Evolutionary conservation across 2,329 filamentous ascomycete genomes (phyloP), one percentile per base, ranked within the genome.

Genomic region (Colletotrichum sp.): DNA sequence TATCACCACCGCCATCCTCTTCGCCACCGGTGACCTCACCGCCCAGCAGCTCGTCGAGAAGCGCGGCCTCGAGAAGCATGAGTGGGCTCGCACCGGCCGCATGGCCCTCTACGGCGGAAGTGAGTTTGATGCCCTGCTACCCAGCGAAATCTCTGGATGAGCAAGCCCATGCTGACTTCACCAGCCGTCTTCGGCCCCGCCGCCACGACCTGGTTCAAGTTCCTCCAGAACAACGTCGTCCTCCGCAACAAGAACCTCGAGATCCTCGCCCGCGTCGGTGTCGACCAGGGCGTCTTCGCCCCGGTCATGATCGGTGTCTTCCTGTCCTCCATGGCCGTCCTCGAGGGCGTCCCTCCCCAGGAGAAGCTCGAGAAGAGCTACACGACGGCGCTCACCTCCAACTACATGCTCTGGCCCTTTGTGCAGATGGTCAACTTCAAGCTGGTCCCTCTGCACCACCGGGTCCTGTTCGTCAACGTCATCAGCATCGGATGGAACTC

Each of bases 21-120:
- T 99, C 84, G 96, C 94, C 74, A 95, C 96, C 16, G 97, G 97
- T 81, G 97, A 99, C 87, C 89, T 94, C 76, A 93, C 98, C 79
- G 95, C 97, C 48, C 97, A 99, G 86, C 96, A 99, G 86, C 89
- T 92, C 43, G 94, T 99, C 75, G 96, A 99, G 87, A 93, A 92
- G 84, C 93, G 90, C 81, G 96, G 96, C 21, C 79, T 94, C 30
- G 86, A 93, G 79, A 94, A 94, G 78, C 96, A 99, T 84, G 94
- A 96, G 81, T 80, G 92, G 48, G 86, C 87, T 32, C 91, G 95
- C 69, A 96, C 94, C 34, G 93, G 89, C 13, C 93, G 95, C 80
- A 97, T 98, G 95, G 92, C 92, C 59, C 86, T 93, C 75, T 97
- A 97, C 83, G 95, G 95, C 78, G 94, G 94, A 78, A 88, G 93